Evolutionary conservation across 306 rosid species (phyloP).

Genomic region (Rosa chinensis): DNA sequence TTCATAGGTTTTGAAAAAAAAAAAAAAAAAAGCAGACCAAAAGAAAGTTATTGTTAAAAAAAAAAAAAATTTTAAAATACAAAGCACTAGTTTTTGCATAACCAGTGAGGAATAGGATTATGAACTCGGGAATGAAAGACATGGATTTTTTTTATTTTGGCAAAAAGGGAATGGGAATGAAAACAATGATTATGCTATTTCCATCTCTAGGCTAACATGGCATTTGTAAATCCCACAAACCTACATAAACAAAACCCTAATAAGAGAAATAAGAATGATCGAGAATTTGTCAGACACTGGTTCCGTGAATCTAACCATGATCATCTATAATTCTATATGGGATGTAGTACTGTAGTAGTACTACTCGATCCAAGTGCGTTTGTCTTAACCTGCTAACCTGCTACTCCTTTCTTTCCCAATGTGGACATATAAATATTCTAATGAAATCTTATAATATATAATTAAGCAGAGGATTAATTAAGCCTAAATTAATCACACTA

Average conservation of each 20-base stretch:
- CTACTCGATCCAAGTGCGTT: background rate
- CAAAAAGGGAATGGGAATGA: background rate
- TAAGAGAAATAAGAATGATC: conserved; percentile 9
- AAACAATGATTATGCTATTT: conserved; percentile 10
- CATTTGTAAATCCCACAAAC: background rate
- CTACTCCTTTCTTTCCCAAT: background rate
- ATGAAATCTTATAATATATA: background rate
- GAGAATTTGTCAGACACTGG: conserved; percentile 17
- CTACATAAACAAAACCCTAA: conserved; percentile 28
- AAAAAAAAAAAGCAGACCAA: background rate
- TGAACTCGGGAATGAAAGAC: conserved; percentile 9
- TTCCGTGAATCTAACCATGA: conserved; percentile 1
- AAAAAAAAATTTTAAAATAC: background rate
- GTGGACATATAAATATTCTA: background rate
- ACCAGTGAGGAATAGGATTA: background rate
- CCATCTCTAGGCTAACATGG: conserved; percentile 6
- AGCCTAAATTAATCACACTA: background rate
- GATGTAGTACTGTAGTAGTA: background rate
- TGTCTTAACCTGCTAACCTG: background rate
- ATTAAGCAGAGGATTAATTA: background rate
- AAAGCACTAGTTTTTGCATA: background rate
- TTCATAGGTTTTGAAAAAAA: too few species aligned
- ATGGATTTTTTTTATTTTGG: background rate
- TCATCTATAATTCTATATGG: background rate
- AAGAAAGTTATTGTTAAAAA: background rate